phyloP scores from a whole-genome alignment of 169 alveolate genomes.

The Babesia sp. region DNA sequence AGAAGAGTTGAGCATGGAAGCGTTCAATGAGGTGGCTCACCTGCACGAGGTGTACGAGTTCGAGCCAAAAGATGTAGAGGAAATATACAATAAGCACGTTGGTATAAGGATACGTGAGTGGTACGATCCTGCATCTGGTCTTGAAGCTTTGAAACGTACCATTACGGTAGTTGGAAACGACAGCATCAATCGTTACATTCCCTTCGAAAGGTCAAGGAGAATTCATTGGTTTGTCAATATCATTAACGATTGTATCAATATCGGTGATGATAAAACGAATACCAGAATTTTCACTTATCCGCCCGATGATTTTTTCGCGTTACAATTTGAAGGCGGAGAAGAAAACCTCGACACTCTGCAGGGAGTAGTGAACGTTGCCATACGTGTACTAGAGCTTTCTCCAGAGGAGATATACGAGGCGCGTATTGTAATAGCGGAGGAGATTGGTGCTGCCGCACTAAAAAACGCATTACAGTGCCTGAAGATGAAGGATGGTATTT shows the following conservation, averaged over 20 bases:
- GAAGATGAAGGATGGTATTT: slow-evolving; percentile 11
- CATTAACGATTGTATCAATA: slow-evolving; percentile 30
- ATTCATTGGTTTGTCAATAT: slow-evolving; percentile 55
- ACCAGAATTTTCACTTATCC: slow-evolving; percentile 16
- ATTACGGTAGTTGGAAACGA: slow-evolving; percentile 11
- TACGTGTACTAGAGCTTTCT: background rate
- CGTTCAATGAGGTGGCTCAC: slow-evolving; percentile 41
- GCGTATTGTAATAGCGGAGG: slow-evolving; percentile 14
- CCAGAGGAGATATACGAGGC: slow-evolving; percentile 21
- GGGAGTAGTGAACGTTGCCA: slow-evolving; percentile 18
- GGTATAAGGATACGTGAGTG: slow-evolving; percentile 20
- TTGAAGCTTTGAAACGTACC: slow-evolving; percentile 15
- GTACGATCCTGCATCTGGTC: slow-evolving; percentile 50
- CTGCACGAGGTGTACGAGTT: slow-evolving; percentile 42
- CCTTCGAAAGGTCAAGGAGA: slow-evolving; percentile 34
- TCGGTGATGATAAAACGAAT: slow-evolving; percentile 6
- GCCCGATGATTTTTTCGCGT: slow-evolving; percentile 17
- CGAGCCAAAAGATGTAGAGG: slow-evolving; percentile 21
- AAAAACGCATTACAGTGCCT: slow-evolving; percentile 3
- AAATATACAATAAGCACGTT: slow-evolving; percentile 2
- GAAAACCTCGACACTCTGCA: slow-evolving; percentile 25
- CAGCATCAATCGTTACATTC: slow-evolving; percentile 22
- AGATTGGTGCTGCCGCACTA: slow-evolving; percentile 7
- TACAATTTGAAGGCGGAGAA: slow-evolving; percentile 15
- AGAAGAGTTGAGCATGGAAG: slow-evolving; percentile 25